phyloP scores from a whole-genome alignment of 495 filamentous ascomycete genomes.

The Penicillium daleae region DNA sequence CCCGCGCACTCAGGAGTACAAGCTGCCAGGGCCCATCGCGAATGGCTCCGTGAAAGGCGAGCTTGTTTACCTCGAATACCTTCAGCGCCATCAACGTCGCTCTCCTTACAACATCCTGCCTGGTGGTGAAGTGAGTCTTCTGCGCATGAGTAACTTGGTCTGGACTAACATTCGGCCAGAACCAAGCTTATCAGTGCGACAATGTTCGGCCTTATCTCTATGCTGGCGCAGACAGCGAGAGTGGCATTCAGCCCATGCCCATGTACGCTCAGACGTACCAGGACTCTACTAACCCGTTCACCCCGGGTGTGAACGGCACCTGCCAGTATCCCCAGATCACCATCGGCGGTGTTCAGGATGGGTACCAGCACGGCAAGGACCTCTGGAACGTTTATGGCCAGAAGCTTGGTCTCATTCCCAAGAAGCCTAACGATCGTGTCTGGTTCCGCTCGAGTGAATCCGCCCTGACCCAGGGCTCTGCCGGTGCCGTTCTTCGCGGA shows the following conservation, averaged over 20 bases:
- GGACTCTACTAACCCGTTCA: conserved; percentile 45
- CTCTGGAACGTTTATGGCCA: conserved; percentile 43
- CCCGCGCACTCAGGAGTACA: conserved; percentile 41
- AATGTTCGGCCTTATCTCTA: conserved; percentile 45
- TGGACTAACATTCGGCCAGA: conserved; percentile 27
- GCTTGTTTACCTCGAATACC: conserved; percentile 46
- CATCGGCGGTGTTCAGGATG: conserved; percentile 47
- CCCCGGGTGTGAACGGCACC: conserved; percentile 39
- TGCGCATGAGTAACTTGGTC: background rate
- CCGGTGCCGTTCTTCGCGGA: conserved; percentile 46
- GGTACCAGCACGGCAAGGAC: conserved; percentile 47
- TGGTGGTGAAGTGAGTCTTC: conserved; percentile 39
- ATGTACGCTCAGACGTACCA: conserved; percentile 48
- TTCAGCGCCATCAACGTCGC: conserved; percentile 49
- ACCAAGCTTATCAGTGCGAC: conserved; percentile 48
- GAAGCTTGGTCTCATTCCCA: conserved; percentile 39
- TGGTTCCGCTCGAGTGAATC: conserved; percentile 49
- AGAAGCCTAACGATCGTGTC: conserved; percentile 30
- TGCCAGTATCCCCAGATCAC: conserved; percentile 53
- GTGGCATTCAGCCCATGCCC: conserved; percentile 32
- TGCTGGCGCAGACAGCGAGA: conserved; percentile 29
- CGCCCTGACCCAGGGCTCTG: conserved; percentile 42
- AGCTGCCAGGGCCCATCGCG: conserved; percentile 33
- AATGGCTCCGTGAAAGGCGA: conserved; percentile 35
- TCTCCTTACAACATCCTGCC: conserved; percentile 49